These are phyloP conservation scores for maize (Zea mays) DNA, from an alignment of 176 grass and related monocot genomes.

Conservation along the genomic window Zm-B73-REFERENCE-NAM-5.0 NC_050103.1:88400501-88401000, in stretches of 20 bases:
- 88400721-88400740: conserved; percentile 19
- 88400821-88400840: conserved; percentile 26
- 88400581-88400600: conserved; percentile 1
- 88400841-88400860: conserved; percentile 7
- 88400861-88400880: neutral
- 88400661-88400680: neutral
- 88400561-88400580: neutral
- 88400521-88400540: too few relatives aligned
- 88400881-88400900: conserved; percentile 9
- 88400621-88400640: neutral
- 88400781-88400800: neutral
- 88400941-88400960: conserved; percentile 1
- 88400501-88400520: too few relatives aligned
- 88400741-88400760: conserved; percentile 1
- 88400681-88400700: neutral
- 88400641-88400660: neutral
- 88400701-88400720: neutral
- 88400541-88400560: neutral
- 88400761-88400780: neutral
- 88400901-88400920: neutral
- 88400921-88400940: conserved; percentile 3
- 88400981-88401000: too few relatives aligned
- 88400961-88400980: too few relatives aligned
- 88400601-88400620: neutral
- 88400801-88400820: conserved; percentile 18